These are phyloP conservation scores for Platanus orientalis DNA, from an alignment of 164 flowering plant species.

Conservation along the genomic window DNA sequence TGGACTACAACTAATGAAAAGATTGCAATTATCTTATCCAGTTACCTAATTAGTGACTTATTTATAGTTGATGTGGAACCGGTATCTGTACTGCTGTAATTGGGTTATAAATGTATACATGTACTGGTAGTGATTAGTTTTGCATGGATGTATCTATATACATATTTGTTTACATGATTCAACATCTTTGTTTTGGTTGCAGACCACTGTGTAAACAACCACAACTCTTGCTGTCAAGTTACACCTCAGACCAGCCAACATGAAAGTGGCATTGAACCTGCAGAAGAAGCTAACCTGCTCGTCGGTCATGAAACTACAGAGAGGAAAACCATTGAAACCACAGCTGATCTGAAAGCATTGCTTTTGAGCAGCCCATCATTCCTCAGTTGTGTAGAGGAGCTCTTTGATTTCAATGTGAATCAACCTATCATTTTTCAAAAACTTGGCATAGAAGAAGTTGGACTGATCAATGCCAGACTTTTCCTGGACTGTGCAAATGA, in stretches of 20 bases:
- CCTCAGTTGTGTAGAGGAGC: slow-evolving; percentile 41
- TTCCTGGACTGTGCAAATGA: slow-evolving; percentile 60
- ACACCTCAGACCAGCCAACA: slow-evolving; percentile 8
- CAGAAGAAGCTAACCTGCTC: slow-evolving; percentile 22
- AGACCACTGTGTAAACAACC: slow-evolving; percentile 22
- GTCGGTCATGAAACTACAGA: neutral
- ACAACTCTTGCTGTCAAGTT: slow-evolving; percentile 16
- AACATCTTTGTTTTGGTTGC: slow-evolving; percentile 10
- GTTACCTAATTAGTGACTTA: too few species aligned
- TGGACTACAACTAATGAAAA: too few species aligned
- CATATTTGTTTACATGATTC: neutral
- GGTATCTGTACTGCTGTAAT: too few species aligned
- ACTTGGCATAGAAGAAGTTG: slow-evolving; percentile 10
- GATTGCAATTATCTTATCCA: too few species aligned
- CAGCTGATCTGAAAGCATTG: slow-evolving; percentile 21
- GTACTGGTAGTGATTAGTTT: too few species aligned
- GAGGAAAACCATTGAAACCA: slow-evolving; percentile 6
- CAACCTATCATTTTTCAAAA: slow-evolving; percentile 13
- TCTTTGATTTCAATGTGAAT: slow-evolving; percentile 31
- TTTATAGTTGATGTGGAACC: too few species aligned
- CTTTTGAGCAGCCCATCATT: slow-evolving; percentile 51
- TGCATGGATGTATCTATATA: neutral
- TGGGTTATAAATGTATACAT: too few species aligned
- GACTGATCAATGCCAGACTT: slow-evolving; percentile 19
- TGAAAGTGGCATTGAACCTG: slow-evolving; percentile 9